phyloP scores from a whole-genome alignment of 805 yeast genomes.

The Ogataea kodamae region DNA sequence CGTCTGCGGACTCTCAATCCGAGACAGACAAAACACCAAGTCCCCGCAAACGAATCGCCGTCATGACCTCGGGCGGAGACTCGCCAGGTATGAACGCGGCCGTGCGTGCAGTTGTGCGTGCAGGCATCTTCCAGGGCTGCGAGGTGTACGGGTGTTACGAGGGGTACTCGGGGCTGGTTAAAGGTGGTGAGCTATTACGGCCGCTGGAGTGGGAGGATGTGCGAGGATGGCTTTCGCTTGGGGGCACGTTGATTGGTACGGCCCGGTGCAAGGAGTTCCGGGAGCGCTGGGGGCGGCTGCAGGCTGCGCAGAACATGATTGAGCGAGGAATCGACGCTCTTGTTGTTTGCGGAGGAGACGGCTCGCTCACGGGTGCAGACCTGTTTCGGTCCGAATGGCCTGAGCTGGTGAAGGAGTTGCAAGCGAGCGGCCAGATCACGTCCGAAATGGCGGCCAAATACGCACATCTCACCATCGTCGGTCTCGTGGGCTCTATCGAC shows the following conservation, averaged over 20 bases:
- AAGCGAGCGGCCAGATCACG: constrained; percentile 52
- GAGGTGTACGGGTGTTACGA: constrained; percentile 89
- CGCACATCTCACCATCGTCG: constrained; percentile 78
- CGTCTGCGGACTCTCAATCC: constrained; percentile 6
- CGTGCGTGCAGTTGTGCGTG: constrained; percentile 91
- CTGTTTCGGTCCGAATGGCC: constrained; percentile 95
- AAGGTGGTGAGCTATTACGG: constrained; percentile 73
- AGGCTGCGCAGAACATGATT: constrained; percentile 82
- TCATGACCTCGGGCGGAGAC: constrained; percentile 98
- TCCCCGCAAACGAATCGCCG: constrained; percentile 58
- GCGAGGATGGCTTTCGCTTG: constrained; percentile 86
- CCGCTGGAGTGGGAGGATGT: constrained; percentile 92
- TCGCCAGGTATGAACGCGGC: constrained; percentile 98
- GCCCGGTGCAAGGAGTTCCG: constrained; percentile 87
- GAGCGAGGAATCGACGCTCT: constrained; percentile 88
- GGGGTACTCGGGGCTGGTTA: constrained; percentile 91
- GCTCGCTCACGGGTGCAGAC: constrained; percentile 97
- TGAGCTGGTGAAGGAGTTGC: constrained; percentile 69
- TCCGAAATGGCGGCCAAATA: constrained; percentile 56
- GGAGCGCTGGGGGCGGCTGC: constrained; percentile 79
- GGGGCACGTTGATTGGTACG: constrained; percentile 96
- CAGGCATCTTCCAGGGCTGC: constrained; percentile 84
- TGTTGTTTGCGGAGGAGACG: constrained; percentile 98
- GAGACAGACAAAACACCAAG: constrained; percentile 8
- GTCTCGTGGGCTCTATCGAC: constrained; percentile 95